phyloP scores from a whole-genome alignment of 805 yeast genomes.

The Candida anglica region DNA sequence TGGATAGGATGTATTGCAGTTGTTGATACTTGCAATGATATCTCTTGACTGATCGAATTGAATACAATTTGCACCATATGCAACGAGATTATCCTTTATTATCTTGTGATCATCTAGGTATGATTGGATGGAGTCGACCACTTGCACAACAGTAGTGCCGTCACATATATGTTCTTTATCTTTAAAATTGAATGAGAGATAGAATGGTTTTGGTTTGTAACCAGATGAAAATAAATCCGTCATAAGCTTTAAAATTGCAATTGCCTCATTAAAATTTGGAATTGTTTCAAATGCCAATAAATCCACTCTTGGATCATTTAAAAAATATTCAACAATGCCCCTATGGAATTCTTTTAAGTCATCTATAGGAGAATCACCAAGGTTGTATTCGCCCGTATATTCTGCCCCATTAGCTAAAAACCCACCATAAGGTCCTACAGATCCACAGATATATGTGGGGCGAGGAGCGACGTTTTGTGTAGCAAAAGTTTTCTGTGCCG shows the following conservation, averaged over 20 bases:
- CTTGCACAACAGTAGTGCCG: constrained; percentile 23
- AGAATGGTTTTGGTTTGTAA: constrained; percentile 35
- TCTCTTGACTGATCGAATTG: constrained; percentile 37
- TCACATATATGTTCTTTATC: constrained; percentile 20
- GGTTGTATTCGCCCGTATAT: constrained; percentile 69
- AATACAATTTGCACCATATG: constrained; percentile 71
- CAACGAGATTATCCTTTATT: constrained; percentile 27
- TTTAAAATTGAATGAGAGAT: constrained; percentile 34
- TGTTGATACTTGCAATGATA: constrained; percentile 33
- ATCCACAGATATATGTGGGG: constrained; percentile 42
- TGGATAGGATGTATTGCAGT: constrained; percentile 22
- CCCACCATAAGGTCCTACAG: constrained; percentile 79
- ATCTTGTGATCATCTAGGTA: constrained; percentile 6
- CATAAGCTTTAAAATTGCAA: constrained; percentile 43
- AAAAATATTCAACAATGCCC: constrained; percentile 38
- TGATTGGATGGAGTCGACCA: constrained; percentile 14
- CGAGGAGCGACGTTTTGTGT: constrained; percentile 2
- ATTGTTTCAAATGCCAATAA: constrained; percentile 68
- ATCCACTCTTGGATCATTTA: constrained; percentile 43
- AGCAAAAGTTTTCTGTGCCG: constrained; percentile 10
- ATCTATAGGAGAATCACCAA: constrained; percentile 27
- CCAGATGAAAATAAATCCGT: constrained; percentile 14
- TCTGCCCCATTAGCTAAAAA: constrained; percentile 65
- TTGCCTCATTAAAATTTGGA: constrained; percentile 57
- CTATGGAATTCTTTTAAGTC: constrained; percentile 43